Evolutionary conservation across 2,329 filamentous ascomycete species (phyloP).

Genomic region (Epicoccum nigrum): DNA sequence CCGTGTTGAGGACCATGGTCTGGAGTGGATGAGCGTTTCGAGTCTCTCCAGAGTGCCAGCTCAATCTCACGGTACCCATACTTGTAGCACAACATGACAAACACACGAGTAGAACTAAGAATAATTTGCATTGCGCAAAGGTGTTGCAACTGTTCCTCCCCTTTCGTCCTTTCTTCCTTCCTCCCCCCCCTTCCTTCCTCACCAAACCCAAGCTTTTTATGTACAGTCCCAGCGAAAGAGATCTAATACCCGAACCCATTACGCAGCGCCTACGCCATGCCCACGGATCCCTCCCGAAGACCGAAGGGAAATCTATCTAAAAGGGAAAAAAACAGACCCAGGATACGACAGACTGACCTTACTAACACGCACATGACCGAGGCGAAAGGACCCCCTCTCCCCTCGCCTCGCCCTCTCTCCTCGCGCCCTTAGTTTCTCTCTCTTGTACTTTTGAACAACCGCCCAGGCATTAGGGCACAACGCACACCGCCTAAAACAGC

Average conservation of each 20-base stretch:
- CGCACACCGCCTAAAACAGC: slow-evolving; percentile 23
- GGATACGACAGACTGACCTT: too few relatives aligned
- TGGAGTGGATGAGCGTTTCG: too few relatives aligned
- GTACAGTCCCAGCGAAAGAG: background rate
- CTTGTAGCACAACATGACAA: too few relatives aligned
- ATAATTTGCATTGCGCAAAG: background rate
- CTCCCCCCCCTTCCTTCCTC: background rate
- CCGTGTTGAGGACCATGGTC: too few relatives aligned
- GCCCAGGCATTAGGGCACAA: slow-evolving; percentile 9
- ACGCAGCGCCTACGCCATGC: slow-evolving; percentile 17
- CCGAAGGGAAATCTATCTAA: background rate
- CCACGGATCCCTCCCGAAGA: background rate
- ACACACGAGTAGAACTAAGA: background rate
- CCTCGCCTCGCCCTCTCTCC: too few relatives aligned
- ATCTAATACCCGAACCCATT: slow-evolving; percentile 1
- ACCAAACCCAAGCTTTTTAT: background rate
- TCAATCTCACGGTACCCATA: too few relatives aligned
- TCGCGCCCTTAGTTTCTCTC: too few relatives aligned
- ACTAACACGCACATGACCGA: slow-evolving; percentile 6
- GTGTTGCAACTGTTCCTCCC: background rate
- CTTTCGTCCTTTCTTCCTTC: background rate
- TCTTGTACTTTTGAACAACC: background rate
- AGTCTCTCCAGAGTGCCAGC: too few relatives aligned
- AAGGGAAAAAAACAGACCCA: too few relatives aligned
- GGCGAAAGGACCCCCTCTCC: too few relatives aligned